These are phyloP conservation scores for Cutaneotrichosporon cyanovorans DNA, from an alignment of 1,284 basidiomycete genomes.

Conservation along the genomic window DNA sequence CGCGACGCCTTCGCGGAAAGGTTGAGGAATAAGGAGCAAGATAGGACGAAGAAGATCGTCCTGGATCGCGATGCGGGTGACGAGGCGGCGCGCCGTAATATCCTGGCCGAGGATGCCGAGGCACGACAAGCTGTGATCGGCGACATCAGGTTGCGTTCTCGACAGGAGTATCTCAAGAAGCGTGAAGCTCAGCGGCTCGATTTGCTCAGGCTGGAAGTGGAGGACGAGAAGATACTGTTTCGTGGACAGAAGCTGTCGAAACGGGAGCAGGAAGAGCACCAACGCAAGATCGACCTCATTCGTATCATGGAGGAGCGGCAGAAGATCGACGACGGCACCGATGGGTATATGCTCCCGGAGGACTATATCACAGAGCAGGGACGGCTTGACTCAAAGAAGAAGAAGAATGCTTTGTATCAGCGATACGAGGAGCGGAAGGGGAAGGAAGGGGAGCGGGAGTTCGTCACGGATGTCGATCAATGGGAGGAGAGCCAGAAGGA, in stretches of 20 bases:
- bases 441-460: constrained; percentile 63
- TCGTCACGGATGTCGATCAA: constrained; percentile 91
- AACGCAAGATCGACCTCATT: constrained; percentile 87
- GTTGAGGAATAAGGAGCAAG: constrained; percentile 72
- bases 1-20: constrained; percentile 89
- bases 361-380: constrained; percentile 98
- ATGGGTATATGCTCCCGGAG: constrained; percentile 89
- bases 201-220: constrained; percentile 81
- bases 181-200: constrained; percentile 95
- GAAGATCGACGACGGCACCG: constrained; percentile 86
- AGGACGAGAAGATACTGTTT: constrained; percentile 84
- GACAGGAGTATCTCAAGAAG: constrained; percentile 92
- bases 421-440: constrained; percentile 89
- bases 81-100: constrained; percentile 71
- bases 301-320: constrained; percentile 87
- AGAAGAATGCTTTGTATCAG: constrained; percentile 85
- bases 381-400: constrained; percentile 96
- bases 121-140: constrained; percentile 74
- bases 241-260: constrained; percentile 73
- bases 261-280: constrained; percentile 70
- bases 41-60: constrained; percentile 82
- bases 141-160: constrained; percentile 70
- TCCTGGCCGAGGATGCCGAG: constrained; percentile 74
- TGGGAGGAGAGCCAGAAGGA: constrained; percentile 90
- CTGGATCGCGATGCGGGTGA: constrained; percentile 78